These are phyloP conservation scores for Paraleonurus japonicus DNA, from an alignment of 257 asterid species.

Conservation along the genomic window DNA sequence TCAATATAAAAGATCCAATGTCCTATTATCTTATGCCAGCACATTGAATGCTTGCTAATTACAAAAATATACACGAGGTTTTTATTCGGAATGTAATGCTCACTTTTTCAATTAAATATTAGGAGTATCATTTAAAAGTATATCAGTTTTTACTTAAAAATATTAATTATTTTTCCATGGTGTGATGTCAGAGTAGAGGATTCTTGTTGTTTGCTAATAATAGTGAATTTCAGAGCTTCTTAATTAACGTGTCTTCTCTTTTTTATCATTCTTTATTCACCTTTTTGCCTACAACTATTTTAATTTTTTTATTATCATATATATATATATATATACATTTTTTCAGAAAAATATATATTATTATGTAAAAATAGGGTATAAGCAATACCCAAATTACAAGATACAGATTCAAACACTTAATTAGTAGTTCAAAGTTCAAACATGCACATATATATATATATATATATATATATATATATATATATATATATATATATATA, in stretches of 20 bases:
- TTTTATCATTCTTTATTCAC: conserved; percentile 14
- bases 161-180: not conserved
- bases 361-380: no score
- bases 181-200: not conserved
- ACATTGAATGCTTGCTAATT: not conserved
- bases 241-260: not conserved
- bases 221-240: not conserved
- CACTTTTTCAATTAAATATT: not conserved
- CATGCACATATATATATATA: not conserved
- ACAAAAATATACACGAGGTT: not conserved
- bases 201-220: not conserved
- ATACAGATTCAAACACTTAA: no score
- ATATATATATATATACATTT: no score
- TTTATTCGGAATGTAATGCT: not conserved
- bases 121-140: not conserved
- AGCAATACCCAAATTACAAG: no score
- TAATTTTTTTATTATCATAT: not conserved
- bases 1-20: not conserved
- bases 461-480: no score
- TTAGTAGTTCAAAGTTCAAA: not conserved
- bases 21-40: not conserved
- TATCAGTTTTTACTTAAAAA: not conserved
- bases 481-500: no score
- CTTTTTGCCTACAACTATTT: not conserved
- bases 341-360: no score